phyloP scores from a whole-genome alignment of 805 yeast species.

The Suhomyces tanzawaensis region DNA sequence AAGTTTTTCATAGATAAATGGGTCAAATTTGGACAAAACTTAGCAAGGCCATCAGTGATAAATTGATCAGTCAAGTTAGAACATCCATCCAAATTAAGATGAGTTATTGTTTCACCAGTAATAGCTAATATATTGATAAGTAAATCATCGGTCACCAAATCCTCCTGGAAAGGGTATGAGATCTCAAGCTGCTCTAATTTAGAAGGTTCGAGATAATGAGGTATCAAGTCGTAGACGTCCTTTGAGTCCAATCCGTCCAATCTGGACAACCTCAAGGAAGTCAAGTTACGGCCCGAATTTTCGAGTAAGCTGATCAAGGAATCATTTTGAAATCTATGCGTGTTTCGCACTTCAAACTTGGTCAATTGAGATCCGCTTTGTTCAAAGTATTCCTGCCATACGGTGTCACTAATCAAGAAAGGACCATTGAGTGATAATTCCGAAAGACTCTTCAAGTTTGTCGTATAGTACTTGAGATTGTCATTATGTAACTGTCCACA shows the following conservation, averaged over 20 bases:
- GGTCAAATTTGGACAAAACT: conserved; percentile 56
- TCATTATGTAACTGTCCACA: conserved; percentile 90
- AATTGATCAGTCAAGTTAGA: conserved; percentile 65
- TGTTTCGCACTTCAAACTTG: conserved; percentile 66
- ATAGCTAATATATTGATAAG: conserved; percentile 58
- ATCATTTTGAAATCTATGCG: conserved; percentile 76
- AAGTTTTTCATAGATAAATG: conserved; percentile 56
- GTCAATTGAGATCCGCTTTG: conserved; percentile 51
- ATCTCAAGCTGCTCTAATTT: conserved; percentile 59
- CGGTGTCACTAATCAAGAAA: conserved; percentile 68
- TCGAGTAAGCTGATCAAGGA: conserved; percentile 62
- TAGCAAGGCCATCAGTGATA: conserved; percentile 53
- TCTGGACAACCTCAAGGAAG: conserved; percentile 59
- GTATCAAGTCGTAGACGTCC: conserved; percentile 58
- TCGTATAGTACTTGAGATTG: conserved; percentile 59
- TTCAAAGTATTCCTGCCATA: conserved; percentile 79
- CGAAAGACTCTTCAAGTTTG: conserved; percentile 54
- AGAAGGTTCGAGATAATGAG: conserved; percentile 51
- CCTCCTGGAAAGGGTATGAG: conserved; percentile 64
- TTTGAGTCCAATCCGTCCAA: conserved; percentile 68
- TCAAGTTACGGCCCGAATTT: conserved; percentile 52
- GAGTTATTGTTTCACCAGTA: conserved; percentile 58
- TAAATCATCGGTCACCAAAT: conserved; percentile 65
- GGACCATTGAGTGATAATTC: conserved; percentile 81
- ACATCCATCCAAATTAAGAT: conserved; percentile 71